A percentile compares a stretch with the other conserved stretches of the same genome.
These are phyloP conservation scores for Irpex sp. DNA, from an alignment of 1,284 basidiomycete species.

Conservation along the genomic window DNA sequence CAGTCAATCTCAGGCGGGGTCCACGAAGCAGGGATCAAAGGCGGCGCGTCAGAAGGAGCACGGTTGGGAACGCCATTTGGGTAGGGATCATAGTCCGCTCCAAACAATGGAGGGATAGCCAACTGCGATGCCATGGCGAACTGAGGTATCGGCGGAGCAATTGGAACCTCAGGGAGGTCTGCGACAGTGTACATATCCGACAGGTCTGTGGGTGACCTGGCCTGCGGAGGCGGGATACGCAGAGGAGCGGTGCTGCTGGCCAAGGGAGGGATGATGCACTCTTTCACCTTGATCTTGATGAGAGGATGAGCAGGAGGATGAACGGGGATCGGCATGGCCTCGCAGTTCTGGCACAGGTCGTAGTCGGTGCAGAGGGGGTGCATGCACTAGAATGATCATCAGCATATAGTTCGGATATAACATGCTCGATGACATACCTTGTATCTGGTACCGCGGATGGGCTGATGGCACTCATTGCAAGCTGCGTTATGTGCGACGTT, in stretches of 20 bases:
- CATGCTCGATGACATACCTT: constrained; percentile 41
- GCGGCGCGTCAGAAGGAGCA: not conserved
- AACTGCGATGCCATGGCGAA: too few species aligned
- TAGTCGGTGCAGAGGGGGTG: constrained; percentile 78
- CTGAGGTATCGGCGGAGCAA: not conserved
- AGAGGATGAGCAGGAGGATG: constrained; percentile 75
- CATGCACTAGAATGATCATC: constrained; percentile 56
- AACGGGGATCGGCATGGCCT: constrained; percentile 71
- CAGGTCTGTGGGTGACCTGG: not conserved
- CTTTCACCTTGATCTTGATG: constrained; percentile 66
- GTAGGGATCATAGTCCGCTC: not conserved
- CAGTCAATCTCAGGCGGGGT: constrained; percentile 10
- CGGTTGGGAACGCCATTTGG: not conserved
- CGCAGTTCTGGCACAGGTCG: constrained; percentile 81
- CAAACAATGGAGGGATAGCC: too few species aligned
- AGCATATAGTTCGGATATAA: constrained; percentile 9
- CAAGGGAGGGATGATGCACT: constrained; percentile 43
- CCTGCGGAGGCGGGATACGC: not conserved
- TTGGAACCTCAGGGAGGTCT: not conserved
- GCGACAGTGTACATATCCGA: not conserved
- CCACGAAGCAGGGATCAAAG: constrained; percentile 13
- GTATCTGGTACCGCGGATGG: constrained; percentile 61
- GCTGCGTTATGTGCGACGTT: constrained; percentile 19
- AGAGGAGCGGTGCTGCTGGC: not conserved
- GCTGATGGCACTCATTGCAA: constrained; percentile 42